Base-by-base conservation (phyloP, 768 basidiomycete genomes). In the Lactarius vividus region DNA sequence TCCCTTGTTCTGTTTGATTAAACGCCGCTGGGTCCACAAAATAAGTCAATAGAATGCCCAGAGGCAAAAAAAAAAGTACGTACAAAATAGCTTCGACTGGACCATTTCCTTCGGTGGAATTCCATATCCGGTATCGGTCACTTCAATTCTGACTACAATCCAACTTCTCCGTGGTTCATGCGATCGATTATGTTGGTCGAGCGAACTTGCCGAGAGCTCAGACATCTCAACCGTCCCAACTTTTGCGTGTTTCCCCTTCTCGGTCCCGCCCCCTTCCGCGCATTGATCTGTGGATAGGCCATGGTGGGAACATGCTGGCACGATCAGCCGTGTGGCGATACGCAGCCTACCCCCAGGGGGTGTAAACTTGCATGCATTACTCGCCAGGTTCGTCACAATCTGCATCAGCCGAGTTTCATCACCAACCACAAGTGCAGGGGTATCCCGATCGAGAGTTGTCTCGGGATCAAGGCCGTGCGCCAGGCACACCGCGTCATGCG, bases 131-230 rank as follows among this genome's bases (percentile, higher is more conserved):
- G 92, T 93, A 76, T 94, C 92, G 4, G 83, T 82, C 4, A 95
- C 84, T 73, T 94, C 92, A 33, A 94, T 89, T 63, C 93, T 82
- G n/a, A 95, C 89, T 59, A 91, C 87, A 65, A 91, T 89, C 73
- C 78, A 78, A 68, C 91, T 88, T 63, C 83, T 67, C 2, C 80
- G 74, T 67, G 81, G 80, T 16, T 72, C 73, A 62, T 80, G 78
- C 57, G 78, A 75, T 49, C 77, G 72, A 70, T 88, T 83, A 71
- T 88, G 87, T 70, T 80, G 79, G 33, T 74, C 80, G 37, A 88
- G 77, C 62, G 70, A 72, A 39, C 70, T 63, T 18, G 68, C 67
- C 0, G 78, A 78, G 37, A 79, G 70, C 52, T 62, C 61, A 15
- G 59, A 58, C 35, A 42, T 26, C 10, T 31, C 44, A n/a, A 26